phyloP scores from a whole-genome alignment of 1,139 yeast genomes.

The Hyphopichia burtonii region DNA sequence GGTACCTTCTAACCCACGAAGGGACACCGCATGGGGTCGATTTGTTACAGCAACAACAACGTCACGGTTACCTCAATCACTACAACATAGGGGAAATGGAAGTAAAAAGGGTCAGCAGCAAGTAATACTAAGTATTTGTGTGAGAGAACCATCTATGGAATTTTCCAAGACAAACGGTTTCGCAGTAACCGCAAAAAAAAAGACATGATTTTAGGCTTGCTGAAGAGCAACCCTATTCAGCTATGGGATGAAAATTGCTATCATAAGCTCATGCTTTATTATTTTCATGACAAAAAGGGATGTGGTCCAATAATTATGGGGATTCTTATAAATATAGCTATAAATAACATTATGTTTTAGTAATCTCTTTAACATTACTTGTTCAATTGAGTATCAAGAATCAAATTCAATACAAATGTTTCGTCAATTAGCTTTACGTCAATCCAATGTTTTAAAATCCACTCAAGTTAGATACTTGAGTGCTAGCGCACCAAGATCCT shows the following conservation, averaged over 20 bases:
- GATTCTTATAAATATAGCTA: neutral
- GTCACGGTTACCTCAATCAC: too few relatives aligned
- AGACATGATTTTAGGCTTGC: neutral
- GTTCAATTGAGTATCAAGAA: too few relatives aligned
- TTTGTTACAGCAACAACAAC: too few relatives aligned
- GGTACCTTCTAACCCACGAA: too few relatives aligned
- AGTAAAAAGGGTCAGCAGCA: too few relatives aligned
- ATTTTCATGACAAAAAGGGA: neutral
- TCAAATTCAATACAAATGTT: slow-evolving; percentile 11
- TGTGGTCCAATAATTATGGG: neutral
- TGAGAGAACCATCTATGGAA: neutral
- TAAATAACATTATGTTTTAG: too few relatives aligned
- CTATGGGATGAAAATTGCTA: slow-evolving; percentile 3
- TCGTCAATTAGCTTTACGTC: slow-evolving; percentile 14
- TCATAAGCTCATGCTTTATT: slow-evolving; percentile 2
- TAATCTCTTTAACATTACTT: too few relatives aligned
- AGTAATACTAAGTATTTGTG: neutral
- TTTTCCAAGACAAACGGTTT: neutral
- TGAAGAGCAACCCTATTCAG: neutral
- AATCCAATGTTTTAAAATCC: slow-evolving; percentile 7
- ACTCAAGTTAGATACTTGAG: slow-evolving; percentile 4
- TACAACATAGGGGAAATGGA: too few relatives aligned
- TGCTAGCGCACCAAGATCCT: slow-evolving; percentile 14
- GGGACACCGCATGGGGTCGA: too few relatives aligned
- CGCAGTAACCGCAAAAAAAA: slow-evolving; percentile 1